Evolutionary conservation across 306 rosid species (phyloP).

Genomic region (Inga leiocalycina): DNA sequence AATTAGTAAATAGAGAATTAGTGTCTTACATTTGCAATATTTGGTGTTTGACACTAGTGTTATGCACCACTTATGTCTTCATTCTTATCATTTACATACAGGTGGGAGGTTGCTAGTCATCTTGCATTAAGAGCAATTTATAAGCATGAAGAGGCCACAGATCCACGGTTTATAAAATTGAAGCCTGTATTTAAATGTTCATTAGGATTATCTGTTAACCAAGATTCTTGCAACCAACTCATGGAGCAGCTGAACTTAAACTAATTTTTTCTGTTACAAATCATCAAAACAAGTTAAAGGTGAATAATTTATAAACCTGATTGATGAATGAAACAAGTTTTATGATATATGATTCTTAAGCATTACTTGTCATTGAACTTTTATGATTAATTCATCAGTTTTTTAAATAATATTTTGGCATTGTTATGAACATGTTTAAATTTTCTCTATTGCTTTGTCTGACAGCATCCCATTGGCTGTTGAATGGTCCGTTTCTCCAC

Average conservation of each 20-base stretch:
- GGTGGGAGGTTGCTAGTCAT: conserved; percentile 97
- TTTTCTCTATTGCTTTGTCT: conserved; percentile 33
- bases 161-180: conserved; percentile 88
- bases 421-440: conserved; percentile 27
- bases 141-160: conserved; percentile 60
- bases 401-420: conserved; percentile 7
- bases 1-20: conserved; percentile 14
- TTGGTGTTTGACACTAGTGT: neutral
- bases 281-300: conserved; percentile 2
- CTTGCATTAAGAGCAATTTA: conserved; percentile 57
- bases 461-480: conserved; percentile 86
- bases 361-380: conserved; percentile 25
- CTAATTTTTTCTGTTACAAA: conserved; percentile 18
- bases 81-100: conserved; percentile 55
- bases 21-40: conserved; percentile 15
- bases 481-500: conserved; percentile 85
- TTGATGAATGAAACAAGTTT: conserved; percentile 6
- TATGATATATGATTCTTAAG: neutral
- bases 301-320: neutral
- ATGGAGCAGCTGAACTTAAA: conserved; percentile 11
- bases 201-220: neutral
- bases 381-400: neutral
- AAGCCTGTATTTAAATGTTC: conserved; percentile 84
- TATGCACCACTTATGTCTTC: conserved; percentile 40
- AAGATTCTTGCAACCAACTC: neutral